These are phyloP conservation scores for Saksenaea oblongispora DNA, from an alignment of 371 early-diverging fungal genomes.

Conservation along the genomic window DNA sequence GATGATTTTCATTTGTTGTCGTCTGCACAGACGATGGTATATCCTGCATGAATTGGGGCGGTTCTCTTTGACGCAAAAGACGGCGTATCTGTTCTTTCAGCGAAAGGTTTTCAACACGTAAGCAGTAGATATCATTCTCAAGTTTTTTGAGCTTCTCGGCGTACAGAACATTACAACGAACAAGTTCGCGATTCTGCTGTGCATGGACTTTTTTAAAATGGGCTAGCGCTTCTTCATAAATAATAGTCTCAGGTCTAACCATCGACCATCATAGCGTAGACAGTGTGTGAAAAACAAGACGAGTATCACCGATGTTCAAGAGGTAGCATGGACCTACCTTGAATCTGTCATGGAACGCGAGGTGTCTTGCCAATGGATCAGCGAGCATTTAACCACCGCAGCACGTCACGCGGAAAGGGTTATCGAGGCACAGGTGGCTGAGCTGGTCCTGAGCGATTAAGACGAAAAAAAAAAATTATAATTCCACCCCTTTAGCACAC, in stretches of 20 bases:
- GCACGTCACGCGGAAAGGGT: neutral
- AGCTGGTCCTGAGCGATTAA: neutral
- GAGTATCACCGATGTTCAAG: too few relatives aligned
- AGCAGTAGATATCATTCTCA: neutral
- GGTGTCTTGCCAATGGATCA: neutral
- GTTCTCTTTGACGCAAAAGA: neutral
- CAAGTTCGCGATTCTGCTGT: constrained; percentile 11
- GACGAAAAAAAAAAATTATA: neutral
- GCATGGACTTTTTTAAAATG: constrained; percentile 6
- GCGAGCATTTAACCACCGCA: neutral
- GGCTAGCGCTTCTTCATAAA: neutral
- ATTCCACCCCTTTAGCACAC: neutral
- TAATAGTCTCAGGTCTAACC: neutral
- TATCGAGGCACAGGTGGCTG: neutral
- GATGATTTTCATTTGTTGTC: neutral
- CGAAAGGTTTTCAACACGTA: constrained; percentile 3
- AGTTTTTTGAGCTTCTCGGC: constrained; percentile 2
- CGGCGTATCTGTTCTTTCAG: neutral
- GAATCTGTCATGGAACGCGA: too few relatives aligned
- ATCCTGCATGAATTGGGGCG: neutral
- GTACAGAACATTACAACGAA: neutral
- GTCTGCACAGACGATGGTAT: neutral
- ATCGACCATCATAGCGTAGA: neutral
- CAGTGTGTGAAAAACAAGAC: too few relatives aligned
- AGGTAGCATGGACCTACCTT: too few relatives aligned